Conservation (phyloP, 2,329 filamentous ascomycete species). For the Aspergillus fischeri region DNA sequence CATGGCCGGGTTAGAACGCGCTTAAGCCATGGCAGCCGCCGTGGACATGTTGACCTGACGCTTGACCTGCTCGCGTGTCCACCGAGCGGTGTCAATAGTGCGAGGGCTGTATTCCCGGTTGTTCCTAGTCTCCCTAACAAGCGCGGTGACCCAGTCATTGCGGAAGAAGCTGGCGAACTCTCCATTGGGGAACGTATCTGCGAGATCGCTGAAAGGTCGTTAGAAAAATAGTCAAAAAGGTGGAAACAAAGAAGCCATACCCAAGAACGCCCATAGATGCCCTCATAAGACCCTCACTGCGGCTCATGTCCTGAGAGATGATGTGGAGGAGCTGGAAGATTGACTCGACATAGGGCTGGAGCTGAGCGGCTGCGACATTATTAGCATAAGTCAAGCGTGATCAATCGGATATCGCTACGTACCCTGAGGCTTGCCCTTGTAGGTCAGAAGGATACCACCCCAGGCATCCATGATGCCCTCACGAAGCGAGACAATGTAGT, state of each 20-base stretch:
- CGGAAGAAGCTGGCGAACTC: slow-evolving; percentile 82
- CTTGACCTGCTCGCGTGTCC: slow-evolving; percentile 97
- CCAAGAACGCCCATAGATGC: slow-evolving; percentile 97
- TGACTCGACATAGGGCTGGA: slow-evolving; percentile 73
- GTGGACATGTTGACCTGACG: slow-evolving; percentile 57
- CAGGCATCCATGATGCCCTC: slow-evolving; percentile 99
- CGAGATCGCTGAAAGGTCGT: slow-evolving; percentile 66
- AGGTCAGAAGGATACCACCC: slow-evolving; percentile 92
- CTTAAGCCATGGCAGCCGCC: slow-evolving; percentile 37
- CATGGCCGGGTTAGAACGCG: neutral
- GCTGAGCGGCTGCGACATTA: slow-evolving; percentile 53
- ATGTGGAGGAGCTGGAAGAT: slow-evolving; percentile 84
- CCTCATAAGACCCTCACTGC: slow-evolving; percentile 85
- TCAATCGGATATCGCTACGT: slow-evolving; percentile 11
- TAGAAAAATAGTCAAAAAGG: neutral
- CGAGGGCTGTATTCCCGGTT: slow-evolving; percentile 82
- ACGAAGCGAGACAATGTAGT: slow-evolving; percentile 90
- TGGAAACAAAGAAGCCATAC: slow-evolving; percentile 50
- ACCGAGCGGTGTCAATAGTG: slow-evolving; percentile 91
- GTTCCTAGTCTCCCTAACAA: slow-evolving; percentile 87
- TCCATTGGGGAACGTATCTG: slow-evolving; percentile 87
- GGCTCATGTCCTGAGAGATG: slow-evolving; percentile 77
- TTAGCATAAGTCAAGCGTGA: slow-evolving; percentile 6
- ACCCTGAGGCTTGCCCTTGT: slow-evolving; percentile 63
- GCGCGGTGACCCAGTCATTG: slow-evolving; percentile 79